A percentile compares a stretch with the other conserved stretches of the same genome.
Evolutionary conservation across 176 grass and related monocot genomes (phyloP).

Genomic region (Elaeis guineensis): DNA sequence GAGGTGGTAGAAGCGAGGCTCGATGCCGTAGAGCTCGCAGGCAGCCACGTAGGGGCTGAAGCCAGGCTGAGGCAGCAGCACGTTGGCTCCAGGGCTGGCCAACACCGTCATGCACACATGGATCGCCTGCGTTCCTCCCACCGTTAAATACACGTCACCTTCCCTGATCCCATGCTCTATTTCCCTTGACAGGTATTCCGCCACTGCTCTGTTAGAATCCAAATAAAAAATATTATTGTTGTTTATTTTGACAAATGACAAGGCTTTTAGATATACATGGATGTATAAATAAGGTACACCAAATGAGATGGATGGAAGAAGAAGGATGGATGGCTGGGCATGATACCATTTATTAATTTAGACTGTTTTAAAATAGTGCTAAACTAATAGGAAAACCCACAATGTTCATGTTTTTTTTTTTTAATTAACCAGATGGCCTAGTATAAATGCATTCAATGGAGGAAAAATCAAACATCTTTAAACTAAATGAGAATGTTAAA

Average conservation of each 20-base stretch:
- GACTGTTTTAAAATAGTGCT: too few relatives aligned
- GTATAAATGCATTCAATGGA: too few relatives aligned
- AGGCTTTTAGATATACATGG: neutral
- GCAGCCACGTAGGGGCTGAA: slow-evolving; percentile 68
- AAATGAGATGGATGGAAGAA: too few relatives aligned
- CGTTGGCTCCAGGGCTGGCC: slow-evolving; percentile 34
- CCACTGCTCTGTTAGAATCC: slow-evolving; percentile 35
- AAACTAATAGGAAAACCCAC: too few relatives aligned
- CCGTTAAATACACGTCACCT: slow-evolving; percentile 55
- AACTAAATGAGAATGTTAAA: too few relatives aligned
- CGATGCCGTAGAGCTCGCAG: slow-evolving; percentile 55
- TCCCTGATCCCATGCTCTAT: slow-evolving; percentile 35
- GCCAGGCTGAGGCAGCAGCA: slow-evolving; percentile 72
- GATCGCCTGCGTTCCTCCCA: slow-evolving; percentile 61
- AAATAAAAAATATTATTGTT: too few relatives aligned
- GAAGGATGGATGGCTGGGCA: too few relatives aligned
- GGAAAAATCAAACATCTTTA: too few relatives aligned
- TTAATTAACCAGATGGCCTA: too few relatives aligned
- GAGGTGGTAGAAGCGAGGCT: slow-evolving; percentile 73
- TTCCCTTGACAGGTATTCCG: slow-evolving; percentile 42
- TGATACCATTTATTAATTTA: too few relatives aligned
- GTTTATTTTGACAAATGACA: slow-evolving; percentile 1
- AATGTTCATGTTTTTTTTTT: too few relatives aligned
- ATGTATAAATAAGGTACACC: too few relatives aligned
- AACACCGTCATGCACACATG: slow-evolving; percentile 50